phyloP scores from a whole-genome alignment of 78 protist genomes.

The Guillardia theta region DNA sequence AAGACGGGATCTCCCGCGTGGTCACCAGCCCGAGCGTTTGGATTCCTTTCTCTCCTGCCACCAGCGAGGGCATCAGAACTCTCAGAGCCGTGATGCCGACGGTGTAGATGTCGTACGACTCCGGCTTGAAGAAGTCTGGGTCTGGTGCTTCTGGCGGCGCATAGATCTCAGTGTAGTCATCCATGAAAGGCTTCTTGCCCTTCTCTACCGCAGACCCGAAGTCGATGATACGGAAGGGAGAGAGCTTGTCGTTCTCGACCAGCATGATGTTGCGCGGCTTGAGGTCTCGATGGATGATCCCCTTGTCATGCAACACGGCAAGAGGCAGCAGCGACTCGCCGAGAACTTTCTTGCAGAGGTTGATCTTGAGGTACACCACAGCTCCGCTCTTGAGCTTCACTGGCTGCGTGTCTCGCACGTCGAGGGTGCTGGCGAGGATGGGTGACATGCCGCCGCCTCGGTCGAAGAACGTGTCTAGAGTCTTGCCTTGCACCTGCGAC shows the following conservation, averaged over 20 bases:
- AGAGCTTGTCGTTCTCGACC: neutral
- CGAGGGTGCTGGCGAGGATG: neutral
- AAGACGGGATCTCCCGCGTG: neutral
- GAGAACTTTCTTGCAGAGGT: neutral
- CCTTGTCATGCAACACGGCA: neutral
- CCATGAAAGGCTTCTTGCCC: neutral
- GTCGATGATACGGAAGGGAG: neutral
- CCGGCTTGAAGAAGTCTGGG: neutral
- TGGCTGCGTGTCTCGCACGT: neutral
- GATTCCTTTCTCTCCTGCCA: neutral
- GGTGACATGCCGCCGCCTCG: neutral
- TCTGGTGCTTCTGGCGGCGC: neutral
- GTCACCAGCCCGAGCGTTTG: neutral
- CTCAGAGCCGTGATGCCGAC: neutral
- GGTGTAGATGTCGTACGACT: neutral
- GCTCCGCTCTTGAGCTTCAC: neutral
- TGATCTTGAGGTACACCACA: neutral
- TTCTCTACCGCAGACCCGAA: neutral
- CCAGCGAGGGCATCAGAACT: neutral
- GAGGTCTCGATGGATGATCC: neutral
- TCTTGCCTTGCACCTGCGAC: neutral
- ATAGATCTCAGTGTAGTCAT: neutral
- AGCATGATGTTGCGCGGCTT: conserved; percentile 22
- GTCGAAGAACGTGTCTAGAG: conserved; percentile 4
- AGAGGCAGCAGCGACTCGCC: neutral